phyloP scores from a whole-genome alignment of 257 asterid genomes.

The Fraxinus cuspidata region DNA sequence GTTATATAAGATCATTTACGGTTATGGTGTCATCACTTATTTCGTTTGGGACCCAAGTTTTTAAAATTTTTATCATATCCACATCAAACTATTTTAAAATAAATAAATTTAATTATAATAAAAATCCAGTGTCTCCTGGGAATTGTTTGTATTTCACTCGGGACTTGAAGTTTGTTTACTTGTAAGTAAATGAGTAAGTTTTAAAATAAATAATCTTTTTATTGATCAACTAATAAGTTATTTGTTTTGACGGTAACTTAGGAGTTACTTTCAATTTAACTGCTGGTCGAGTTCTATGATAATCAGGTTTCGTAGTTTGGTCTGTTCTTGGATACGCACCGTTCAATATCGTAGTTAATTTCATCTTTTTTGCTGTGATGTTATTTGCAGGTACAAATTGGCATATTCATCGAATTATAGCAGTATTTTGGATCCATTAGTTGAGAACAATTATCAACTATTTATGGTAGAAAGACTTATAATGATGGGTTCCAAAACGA shows the following conservation, averaged over 20 bases:
- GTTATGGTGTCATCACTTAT: background rate
- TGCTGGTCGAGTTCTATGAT: background rate
- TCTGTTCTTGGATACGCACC: background rate
- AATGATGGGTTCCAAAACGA: constrained; percentile 77
- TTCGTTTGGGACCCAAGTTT: background rate
- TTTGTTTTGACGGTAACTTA: background rate
- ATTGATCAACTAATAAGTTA: too few species aligned
- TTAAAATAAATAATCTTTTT: background rate
- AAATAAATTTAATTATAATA: too few species aligned
- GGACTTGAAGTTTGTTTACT: background rate
- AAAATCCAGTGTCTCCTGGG: background rate
- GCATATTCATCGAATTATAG: constrained; percentile 86
- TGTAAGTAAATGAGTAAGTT: too few species aligned
- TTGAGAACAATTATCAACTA: constrained; percentile 84
- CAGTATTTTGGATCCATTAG: constrained; percentile 62
- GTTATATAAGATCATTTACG: background rate
- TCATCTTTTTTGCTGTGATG: background rate
- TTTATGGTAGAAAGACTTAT: constrained; percentile 90
- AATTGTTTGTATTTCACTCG: background rate
- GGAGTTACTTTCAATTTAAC: background rate
- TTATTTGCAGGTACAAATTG: constrained; percentile 70
- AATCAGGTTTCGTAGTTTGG: background rate
- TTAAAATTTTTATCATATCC: too few species aligned
- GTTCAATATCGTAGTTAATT: background rate
- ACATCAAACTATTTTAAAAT: background rate